phyloP scores from a whole-genome alignment of 1,284 basidiomycete genomes.

The Pseudozyma hubeiensis region DNA sequence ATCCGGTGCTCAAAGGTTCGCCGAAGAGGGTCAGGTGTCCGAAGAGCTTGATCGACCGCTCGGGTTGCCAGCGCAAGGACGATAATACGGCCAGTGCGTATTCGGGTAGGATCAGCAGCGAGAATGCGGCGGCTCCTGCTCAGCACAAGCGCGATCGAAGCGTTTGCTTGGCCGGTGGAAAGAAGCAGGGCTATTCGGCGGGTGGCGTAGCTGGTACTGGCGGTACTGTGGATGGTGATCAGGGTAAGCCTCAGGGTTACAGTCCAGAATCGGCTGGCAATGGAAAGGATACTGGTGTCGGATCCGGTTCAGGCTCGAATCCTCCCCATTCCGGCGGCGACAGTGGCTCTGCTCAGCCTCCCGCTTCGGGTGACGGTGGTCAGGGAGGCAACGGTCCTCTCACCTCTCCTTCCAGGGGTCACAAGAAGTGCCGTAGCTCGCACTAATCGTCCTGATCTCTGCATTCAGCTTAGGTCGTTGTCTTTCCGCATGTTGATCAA shows the following conservation, averaged over 20 bases:
- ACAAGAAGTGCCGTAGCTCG: background rate
- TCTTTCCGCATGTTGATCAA: too few relatives aligned
- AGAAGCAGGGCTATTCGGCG: constrained; percentile 5
- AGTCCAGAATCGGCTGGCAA: background rate
- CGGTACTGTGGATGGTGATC: background rate
- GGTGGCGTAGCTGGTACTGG: background rate
- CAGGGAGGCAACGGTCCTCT: background rate
- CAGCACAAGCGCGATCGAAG: constrained; percentile 42
- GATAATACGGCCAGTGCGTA: constrained; percentile 23
- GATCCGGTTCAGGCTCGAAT: background rate
- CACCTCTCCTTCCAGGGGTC: background rate
- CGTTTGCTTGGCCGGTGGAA: constrained; percentile 27
- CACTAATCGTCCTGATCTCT: background rate
- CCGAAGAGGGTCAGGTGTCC: constrained; percentile 39
- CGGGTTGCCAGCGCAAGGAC: constrained; percentile 50
- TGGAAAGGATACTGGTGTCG: background rate
- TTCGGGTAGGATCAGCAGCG: constrained; percentile 17
- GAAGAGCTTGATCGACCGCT: constrained; percentile 41
- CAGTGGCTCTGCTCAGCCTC: background rate
- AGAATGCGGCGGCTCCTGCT: constrained; percentile 9
- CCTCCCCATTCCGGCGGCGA: too few relatives aligned
- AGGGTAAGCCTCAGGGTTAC: background rate
- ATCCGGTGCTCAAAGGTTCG: constrained; percentile 20
- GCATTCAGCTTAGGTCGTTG: background rate
- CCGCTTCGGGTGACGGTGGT: background rate